Evolutionary conservation across 495 filamentous ascomycete species (phyloP).

Genomic region (Hyphodiscus hymeniophilus): DNA sequence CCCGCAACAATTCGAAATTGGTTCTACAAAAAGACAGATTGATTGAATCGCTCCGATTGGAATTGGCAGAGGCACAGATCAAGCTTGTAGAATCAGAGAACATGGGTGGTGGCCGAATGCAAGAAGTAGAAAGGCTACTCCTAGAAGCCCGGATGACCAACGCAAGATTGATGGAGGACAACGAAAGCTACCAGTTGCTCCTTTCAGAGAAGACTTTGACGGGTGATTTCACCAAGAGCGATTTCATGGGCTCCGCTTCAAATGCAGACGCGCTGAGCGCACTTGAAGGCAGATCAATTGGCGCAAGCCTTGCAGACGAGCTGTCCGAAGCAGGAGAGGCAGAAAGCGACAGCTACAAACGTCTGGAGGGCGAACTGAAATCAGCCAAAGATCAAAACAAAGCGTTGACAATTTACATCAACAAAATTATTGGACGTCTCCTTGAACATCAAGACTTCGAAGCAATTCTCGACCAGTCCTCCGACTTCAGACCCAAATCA

Average conservation of each 20-base stretch:
- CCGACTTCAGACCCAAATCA: constrained; percentile 40
- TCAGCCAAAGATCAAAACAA: constrained; percentile 91
- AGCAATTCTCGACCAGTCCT: constrained; percentile 74
- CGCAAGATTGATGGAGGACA: constrained; percentile 93
- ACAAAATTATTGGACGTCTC: constrained; percentile 92
- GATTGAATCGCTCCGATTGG: constrained; percentile 84
- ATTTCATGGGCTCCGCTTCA: constrained; percentile 52
- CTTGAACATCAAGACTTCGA: constrained; percentile 93
- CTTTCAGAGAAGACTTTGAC: constrained; percentile 90
- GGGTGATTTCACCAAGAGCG: constrained; percentile 80
- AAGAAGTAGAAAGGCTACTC: constrained; percentile 79
- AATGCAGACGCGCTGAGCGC: constrained; percentile 50
- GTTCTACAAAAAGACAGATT: constrained; percentile 91
- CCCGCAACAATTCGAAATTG: constrained; percentile 77
- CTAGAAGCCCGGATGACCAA: constrained; percentile 91
- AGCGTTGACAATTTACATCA: constrained; percentile 92
- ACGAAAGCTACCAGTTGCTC: constrained; percentile 93
- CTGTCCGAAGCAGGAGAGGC: constrained; percentile 58
- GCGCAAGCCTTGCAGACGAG: constrained; percentile 76
- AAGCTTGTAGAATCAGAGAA: constrained; percentile 94
- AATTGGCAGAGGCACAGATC: constrained; percentile 91
- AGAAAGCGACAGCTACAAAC: constrained; percentile 50
- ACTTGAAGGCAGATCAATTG: constrained; percentile 41
- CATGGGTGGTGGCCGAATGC: constrained; percentile 72
- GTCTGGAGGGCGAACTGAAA: constrained; percentile 72